A percentile compares a stretch with the other conserved stretches of the same genome.
phyloP scores from a whole-genome alignment of 164 flowering plant species.

The Houttuynia cordata region DNA sequence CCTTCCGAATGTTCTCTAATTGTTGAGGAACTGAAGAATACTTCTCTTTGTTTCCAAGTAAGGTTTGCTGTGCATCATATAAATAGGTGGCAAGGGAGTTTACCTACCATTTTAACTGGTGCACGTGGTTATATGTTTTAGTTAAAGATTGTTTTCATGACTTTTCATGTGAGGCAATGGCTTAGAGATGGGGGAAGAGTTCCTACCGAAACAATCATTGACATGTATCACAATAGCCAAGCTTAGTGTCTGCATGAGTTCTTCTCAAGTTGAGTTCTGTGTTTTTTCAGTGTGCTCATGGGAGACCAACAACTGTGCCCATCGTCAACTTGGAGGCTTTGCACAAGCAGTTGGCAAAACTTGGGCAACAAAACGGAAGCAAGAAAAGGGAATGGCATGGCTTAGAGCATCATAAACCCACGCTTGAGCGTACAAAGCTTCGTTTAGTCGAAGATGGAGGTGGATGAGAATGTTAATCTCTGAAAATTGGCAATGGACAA shows the following conservation, averaged over 20 bases:
- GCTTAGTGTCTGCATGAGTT: neutral
- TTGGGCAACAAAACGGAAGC: conserved; percentile 15
- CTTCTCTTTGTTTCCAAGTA: conserved; percentile 91
- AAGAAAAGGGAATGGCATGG: conserved; percentile 56
- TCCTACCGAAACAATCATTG: no score
- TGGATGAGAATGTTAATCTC: neutral
- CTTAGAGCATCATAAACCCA: conserved; percentile 31
- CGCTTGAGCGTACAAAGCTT: conserved; percentile 37
- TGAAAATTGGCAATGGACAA: neutral
- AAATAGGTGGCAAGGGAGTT: neutral
- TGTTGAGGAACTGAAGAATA: conserved; percentile 78
- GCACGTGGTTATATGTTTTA: no score
- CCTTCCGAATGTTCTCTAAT: conserved; percentile 94
- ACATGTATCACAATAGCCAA: neutral
- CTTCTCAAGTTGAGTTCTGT: neutral
- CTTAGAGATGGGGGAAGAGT: no score
- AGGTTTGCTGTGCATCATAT: conserved; percentile 8
- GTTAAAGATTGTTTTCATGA: neutral
- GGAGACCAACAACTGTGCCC: conserved; percentile 90
- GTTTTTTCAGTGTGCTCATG: conserved; percentile 87
- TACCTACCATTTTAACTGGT: no score
- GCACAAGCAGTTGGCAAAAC: conserved; percentile 55
- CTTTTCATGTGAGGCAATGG: neutral
- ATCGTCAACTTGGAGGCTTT: conserved; percentile 65
- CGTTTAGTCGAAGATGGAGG: conserved; percentile 20